Evolutionary conservation across 441 rosid species (phyloP), one percentile per base, ranked within the genome.

Genomic region (Adansonia grandidieri): DNA sequence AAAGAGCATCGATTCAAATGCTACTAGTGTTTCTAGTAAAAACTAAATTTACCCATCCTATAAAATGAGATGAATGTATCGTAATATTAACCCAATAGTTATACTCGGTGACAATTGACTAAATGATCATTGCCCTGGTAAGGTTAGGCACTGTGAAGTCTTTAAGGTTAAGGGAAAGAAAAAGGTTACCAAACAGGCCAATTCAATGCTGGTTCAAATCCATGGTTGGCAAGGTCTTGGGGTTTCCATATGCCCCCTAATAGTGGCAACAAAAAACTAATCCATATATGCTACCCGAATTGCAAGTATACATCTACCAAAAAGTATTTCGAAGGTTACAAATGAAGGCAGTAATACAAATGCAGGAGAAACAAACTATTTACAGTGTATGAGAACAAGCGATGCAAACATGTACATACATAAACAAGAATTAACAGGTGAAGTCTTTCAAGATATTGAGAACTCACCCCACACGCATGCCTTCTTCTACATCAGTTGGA

Each of bases 401-500:
- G 42, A 37, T 37, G 42, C 42, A 37, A 37, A 37, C 42, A 37
- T 37, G 6, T 37, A 24, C 14, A 6, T 8, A 22, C 47, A 44
- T 44, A 44, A 77, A 76, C 4, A 22, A 44, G n/a, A 77, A 65
- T 24, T 19, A 56, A 11, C 6, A 50, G 47, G 7, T 5, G 9
- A 64, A 13, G n/a, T 19, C 24, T 42, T 72, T 22, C 20, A n/a
- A 61, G 9, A 42, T 44, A 66, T 6, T 13, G 65, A 19, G 74
- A 73, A 82, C 89, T 64, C 86, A 96, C 99, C 99, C 99, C 0
- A 60, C 64, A 60, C 64, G 64, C 64, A 96, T 96, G 92, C 99
- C 99, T 89, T 96, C 99, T 86, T 96, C 99, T 40, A 96, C 92
- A 58, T 94, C 98, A 61, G 99, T 94, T 6, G 98, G 98, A 45